phyloP scores from a whole-genome alignment of 305 asterid species.

The Lippia alba region DNA sequence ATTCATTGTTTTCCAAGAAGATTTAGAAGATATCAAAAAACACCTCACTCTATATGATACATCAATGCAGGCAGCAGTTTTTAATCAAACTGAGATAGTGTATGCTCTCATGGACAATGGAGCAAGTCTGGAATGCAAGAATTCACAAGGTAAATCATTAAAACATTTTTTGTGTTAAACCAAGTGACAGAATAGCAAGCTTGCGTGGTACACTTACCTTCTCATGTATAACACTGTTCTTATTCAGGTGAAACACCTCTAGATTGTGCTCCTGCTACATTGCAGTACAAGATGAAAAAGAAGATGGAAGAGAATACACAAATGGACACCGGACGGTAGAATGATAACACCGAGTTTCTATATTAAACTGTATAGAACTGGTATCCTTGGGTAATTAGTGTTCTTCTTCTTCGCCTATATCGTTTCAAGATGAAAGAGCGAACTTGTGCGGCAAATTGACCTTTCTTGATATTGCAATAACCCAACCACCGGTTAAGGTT shows the following conservation, averaged over 20 bases:
- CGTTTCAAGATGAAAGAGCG: slow-evolving; percentile 32
- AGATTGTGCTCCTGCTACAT: slow-evolving; percentile 93
- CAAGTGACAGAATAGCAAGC: background rate
- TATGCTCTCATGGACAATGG: slow-evolving; percentile 90
- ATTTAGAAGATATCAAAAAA: slow-evolving; percentile 18
- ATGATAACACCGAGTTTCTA: slow-evolving; percentile 27
- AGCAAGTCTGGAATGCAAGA: slow-evolving; percentile 70
- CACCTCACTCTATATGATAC: slow-evolving; percentile 27
- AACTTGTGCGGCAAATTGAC: slow-evolving; percentile 22
- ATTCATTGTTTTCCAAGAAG: slow-evolving; percentile 2
- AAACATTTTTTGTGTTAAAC: background rate
- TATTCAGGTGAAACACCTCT: slow-evolving; percentile 88
- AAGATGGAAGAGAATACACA: slow-evolving; percentile 62
- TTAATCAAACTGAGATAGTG: slow-evolving; percentile 85
- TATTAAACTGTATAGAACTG: slow-evolving; percentile 22
- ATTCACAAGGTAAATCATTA: slow-evolving; percentile 76
- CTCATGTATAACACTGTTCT: slow-evolving; percentile 4
- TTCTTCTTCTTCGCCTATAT: slow-evolving; percentile 30
- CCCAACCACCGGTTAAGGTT: slow-evolving; percentile 22
- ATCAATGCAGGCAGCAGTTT: slow-evolving; percentile 81
- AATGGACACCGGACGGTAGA: slow-evolving; percentile 27
- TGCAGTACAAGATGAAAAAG: slow-evolving; percentile 88
- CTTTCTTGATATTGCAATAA: slow-evolving; percentile 30
- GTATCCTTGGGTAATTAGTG: slow-evolving; percentile 23
- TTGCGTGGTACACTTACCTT: background rate